Percentiles rank a stretch among this genome's conserved stretches.
phyloP scores from a whole-genome alignment of 1,139 yeast species.

The Kurtzmaniella natalensis region DNA sequence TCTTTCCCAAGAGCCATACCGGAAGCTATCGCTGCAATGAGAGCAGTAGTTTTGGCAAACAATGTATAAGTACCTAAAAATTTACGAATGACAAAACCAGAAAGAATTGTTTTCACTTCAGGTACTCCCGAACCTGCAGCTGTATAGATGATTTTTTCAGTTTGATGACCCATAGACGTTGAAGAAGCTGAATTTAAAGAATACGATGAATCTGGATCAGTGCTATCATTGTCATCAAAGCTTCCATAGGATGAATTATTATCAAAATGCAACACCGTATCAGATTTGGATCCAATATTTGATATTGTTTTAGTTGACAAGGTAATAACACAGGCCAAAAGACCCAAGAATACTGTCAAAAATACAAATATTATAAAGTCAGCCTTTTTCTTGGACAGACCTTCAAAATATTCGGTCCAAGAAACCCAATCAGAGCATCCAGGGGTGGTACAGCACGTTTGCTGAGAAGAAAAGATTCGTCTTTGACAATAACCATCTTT shows the following conservation, averaged over 20 bases:
- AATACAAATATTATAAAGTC: constrained; percentile 39
- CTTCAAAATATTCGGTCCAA: constrained; percentile 36
- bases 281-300: constrained; percentile 2
- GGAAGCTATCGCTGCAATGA: constrained; percentile 59
- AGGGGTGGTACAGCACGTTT: constrained; percentile 34
- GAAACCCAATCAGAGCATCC: constrained; percentile 41
- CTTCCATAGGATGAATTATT: constrained; percentile 1
- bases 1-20: constrained; percentile 68
- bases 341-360: constrained; percentile 41
- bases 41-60: constrained; percentile 45
- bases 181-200: constrained; percentile 3
- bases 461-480: constrained; percentile 44
- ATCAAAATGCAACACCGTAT: not conserved
- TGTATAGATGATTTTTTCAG: constrained; percentile 39
- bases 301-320: constrained; percentile 42
- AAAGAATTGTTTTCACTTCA: constrained; percentile 53
- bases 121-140: constrained; percentile 67
- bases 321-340: constrained; percentile 45
- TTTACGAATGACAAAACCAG: constrained; percentile 53
- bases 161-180: not conserved
- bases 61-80: constrained; percentile 55
- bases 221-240: constrained; percentile 4
- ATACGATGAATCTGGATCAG: constrained; percentile 1
- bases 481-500: constrained; percentile 52
- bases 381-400: constrained; percentile 15